Percentiles rank a stretch among this genome's conserved stretches.
These are phyloP conservation scores for Starmera pachycereana DNA, from an alignment of 805 yeast species.

Conservation along the genomic window DNA sequence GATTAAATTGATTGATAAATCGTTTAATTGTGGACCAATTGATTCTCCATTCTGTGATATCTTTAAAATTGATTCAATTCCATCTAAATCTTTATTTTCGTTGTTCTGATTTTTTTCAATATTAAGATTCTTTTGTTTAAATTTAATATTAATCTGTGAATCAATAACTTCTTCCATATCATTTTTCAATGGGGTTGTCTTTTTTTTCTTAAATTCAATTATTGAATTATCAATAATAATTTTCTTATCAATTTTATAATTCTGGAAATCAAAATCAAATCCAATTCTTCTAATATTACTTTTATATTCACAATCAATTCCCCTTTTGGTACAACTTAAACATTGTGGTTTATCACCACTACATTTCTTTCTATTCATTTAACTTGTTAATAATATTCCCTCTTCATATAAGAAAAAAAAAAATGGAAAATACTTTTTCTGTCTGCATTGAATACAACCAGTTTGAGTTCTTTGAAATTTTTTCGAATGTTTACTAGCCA, in stretches of 20 bases:
- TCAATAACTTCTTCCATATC: neutral
- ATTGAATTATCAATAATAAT: neutral
- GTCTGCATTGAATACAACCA: conserved; percentile 20
- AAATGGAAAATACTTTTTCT: conserved; percentile 16
- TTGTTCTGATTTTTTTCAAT: neutral
- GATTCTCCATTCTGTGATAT: conserved; percentile 17
- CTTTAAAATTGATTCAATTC: conserved; percentile 10
- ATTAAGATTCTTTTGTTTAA: neutral
- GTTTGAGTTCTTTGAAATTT: conserved; percentile 19
- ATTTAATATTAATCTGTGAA: no score
- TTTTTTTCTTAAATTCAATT: neutral
- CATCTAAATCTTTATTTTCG: neutral
- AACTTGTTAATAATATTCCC: neutral
- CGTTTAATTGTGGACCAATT: conserved; percentile 12
- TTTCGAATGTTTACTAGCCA: conserved; percentile 12
- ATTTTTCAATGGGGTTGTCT: no score
- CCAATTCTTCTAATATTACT: conserved; percentile 17
- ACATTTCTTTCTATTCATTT: conserved; percentile 12
- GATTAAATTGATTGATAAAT: conserved; percentile 12
- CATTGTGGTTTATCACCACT: conserved; percentile 18
- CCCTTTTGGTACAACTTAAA: conserved; percentile 16
- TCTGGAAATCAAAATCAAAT: neutral
- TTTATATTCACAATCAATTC: conserved; percentile 15
- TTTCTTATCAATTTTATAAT: neutral
- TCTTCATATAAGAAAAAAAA: neutral